Base-by-base conservation (phyloP, 1,284 basidiomycete species). In the Ceratorhiza oryzae-sativae region DNA sequence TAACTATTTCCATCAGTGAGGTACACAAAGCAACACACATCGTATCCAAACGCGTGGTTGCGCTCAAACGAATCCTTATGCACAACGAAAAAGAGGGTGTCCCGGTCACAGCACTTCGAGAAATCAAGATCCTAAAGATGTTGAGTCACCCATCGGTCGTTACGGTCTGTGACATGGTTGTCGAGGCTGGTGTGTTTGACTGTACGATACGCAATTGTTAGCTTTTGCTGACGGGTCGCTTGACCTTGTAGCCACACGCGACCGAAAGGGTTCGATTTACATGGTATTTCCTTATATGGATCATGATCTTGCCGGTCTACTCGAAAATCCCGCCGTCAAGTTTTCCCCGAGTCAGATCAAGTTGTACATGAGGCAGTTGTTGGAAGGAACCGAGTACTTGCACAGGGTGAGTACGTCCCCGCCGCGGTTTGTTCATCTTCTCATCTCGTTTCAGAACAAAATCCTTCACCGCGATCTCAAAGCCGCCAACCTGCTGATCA, bases 251-350 rank as follows among this genome's bases (percentile, higher is more conserved):
- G 70, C 70, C 8, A 71, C 70, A 5, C 49, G 68, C 13, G 71
- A 76, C 13, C 20, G 45, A 71, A 77, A 77, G 53, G 85, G 95
- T 59, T 84, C 84, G 61, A 83, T 86, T 20, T 98, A 94, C 82
- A 98, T 99, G 96, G 96, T 98, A 39, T 98, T 98, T 79, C 97
- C 97, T 0, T 99, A 97, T 82, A 98, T 98, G 95, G 97, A 98
- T 77, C 97, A 99, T 79, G 97, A 99, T 81, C 87, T 99, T 27
- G 95, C 96, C 12, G 97, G 97, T 1, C 81, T 99, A 61, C 82
- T 99, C 65, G 93, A 96, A 80, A 97, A 97, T 79, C 90, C 92
- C 67, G 87, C 91, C 46, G 94, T 95, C 74, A 90, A 90, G 77
- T 83, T 94, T 15, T 85, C 86, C 58, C 89, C 90, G 41, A 93